Evolutionary conservation across 768 basidiomycete species (phyloP), one percentile per base, ranked within the genome.

Genomic region (Melanogaster broomeanus): DNA sequence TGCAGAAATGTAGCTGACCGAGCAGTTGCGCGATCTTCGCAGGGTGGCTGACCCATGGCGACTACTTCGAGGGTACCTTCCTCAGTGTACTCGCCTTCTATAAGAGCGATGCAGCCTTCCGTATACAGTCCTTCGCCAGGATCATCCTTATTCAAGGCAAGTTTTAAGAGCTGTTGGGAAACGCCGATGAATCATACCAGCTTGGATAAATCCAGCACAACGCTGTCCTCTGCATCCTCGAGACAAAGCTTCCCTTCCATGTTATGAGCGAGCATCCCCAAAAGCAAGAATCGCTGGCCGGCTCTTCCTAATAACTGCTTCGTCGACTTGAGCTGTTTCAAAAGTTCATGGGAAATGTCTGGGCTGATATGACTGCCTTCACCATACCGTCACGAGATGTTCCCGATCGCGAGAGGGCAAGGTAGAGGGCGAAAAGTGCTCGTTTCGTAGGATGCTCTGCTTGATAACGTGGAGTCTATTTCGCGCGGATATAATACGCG

Each of bases 21-120:
- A 15, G 96, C 86, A 2, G 82, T 84, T 53, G 87, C 86, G 37
- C 97, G 77, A 58, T 87, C 81, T 71, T 99, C 97, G 62, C 94
- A 96, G 11, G 97, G 97, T 2, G 97, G 97, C 70, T 98, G 96
- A 2, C 97, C 97, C 54, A 99, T 90, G 18, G 95, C 97, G 56
- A 93, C 83, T 6, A 98, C 92, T 57, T 88, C 81, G 44, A 99
- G 76, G 1, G 81, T 89, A 44, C 87, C 90, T 27, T 98, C 93
- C 53, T 95, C 87, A 0, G 91, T 98, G 65, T 98, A 99, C 62
- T 94, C 91, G 19, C 97, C 97, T 72, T 98, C 97, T 0, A 98
- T 85, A 15, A 99, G 80, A 1, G 93, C 93, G 68, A 98, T 90
- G 52, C 88, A 93, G 0, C 97, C 97, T 69, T 98, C 97, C 0